Base-by-base conservation (phyloP, 306 rosid species). In the Cucurbita moschata region DNA sequence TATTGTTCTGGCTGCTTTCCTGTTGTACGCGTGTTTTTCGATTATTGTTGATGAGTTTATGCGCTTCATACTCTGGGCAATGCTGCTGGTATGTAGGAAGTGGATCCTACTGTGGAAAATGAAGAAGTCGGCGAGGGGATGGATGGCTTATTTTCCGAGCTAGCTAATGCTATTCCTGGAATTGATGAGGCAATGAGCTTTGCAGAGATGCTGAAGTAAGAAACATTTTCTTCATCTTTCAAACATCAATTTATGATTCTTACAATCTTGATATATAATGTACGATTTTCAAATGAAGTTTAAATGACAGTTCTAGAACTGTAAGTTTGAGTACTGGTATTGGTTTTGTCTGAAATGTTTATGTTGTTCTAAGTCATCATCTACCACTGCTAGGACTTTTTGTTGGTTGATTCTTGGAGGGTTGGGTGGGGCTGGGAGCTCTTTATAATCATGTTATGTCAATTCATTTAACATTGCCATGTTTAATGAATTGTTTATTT, bases 101-200 rank as follows among this genome's bases (percentile, higher is more conserved):
- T 95, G 79, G 97, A 95, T 89, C 99, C 99, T 11, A 77, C 87
- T 0, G 97, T 91, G 66, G 99, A 95, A 65, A 82, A 77, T 30
- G 99, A 95, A 38, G 96, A 91, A 8, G 58, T 80, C 52, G 84
- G 83, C 42, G 96, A 91, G 60, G 99, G 99, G 66, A 91, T 91
- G 96, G 99, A 95, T 77, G 76, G 79, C 65, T 74, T 91, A 77
- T 67, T 95, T 80, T 84, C 91, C 0, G 99, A 95, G 81, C 83
- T 95, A 40, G 96, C 99, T 46, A 89, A 88, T 74, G 96, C 99
- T 19, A 95, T 95, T 82, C 99, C 99, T 14, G 99, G 99, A 77
- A 95, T 95, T 77, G 97, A 95, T 19, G 99, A 95, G 84, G 99
- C 99, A 10, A 95, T 95, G 99, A 95, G 99, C 83, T 95, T 95